Base-by-base conservation (phyloP, 805 yeast species). In the Barnettozyma pratensis region DNA sequence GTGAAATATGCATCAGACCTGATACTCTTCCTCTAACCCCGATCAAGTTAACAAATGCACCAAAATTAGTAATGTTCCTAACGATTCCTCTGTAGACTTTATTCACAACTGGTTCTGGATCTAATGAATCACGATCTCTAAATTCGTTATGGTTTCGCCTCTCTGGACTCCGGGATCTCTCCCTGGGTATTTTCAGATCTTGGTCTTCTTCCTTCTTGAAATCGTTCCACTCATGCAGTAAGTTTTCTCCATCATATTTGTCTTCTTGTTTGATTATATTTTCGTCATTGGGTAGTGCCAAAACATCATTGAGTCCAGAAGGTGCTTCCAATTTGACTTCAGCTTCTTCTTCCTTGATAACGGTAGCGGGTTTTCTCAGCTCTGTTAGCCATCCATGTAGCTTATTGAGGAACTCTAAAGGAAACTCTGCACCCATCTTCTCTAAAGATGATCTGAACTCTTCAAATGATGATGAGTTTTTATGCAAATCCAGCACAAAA, bases 1-100 rank as follows among this genome's bases (percentile, higher is more conserved):
- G 84, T 1, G 96, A 87, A 0, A 86, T 74, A 60, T 91, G 97
- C 37, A 91, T 83, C 14, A 91, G 69, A 0, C 96, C 96, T 56
- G 70, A 80, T 25, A 63, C 61, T 27, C 52, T 53, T 11, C 61
- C 59, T 37, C 58, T 49, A 3, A 72, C 58, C 0, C 74, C 79
- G 6, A 64, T 54, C 1, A 91, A 62, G 8, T 77, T 65, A 0
- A 89, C 76, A 61, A 91, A 92, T 1, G 89, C 95, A 0, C 98
- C 97, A 65, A 81, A 91, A 2, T 76, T 64, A 39, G 81, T 80
- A 1, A 87, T 56, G 41, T 77, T 79, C 42, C 71, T 72, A 3
- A 92, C 84, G 28, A 54, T 65, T 0, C 96, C 97, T 30, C 64
- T 64, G 56, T 84, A 82, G 0, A 87, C 67, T 27, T 72, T 63